These are phyloP conservation scores for Boletus huronensis DNA, from an alignment of 768 basidiomycete species.

Conservation along the genomic window DNA sequence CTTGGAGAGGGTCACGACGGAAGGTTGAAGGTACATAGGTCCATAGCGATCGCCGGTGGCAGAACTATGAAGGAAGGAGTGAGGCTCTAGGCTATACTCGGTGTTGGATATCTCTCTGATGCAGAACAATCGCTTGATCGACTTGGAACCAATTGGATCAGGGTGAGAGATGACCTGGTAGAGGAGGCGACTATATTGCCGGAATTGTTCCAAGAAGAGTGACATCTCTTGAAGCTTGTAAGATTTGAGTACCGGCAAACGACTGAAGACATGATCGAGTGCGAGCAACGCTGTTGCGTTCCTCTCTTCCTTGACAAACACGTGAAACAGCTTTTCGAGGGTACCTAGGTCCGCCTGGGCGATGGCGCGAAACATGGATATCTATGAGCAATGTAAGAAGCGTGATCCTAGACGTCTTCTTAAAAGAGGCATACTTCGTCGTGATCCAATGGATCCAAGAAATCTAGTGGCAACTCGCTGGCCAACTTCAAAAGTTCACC, in stretches of 20 bases:
- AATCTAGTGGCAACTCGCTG: constrained; percentile 3
- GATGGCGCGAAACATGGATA: constrained; percentile 36
- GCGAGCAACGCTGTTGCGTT: constrained; percentile 8
- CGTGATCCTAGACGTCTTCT: neutral
- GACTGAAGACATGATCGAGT: constrained; percentile 4
- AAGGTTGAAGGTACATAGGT: neutral
- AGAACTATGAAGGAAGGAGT: constrained; percentile 4
- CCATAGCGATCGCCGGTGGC: neutral
- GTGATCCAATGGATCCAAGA: constrained; percentile 1
- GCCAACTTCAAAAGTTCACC: constrained; percentile 27
- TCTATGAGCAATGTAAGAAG: constrained; percentile 1
- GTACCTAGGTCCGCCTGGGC: constrained; percentile 14
- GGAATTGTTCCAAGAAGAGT: constrained; percentile 1
- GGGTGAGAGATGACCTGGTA: neutral
- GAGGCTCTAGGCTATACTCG: constrained; percentile 2
- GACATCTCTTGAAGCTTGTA: constrained; percentile 17
- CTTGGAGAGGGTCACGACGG: constrained; percentile 18
- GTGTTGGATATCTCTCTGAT: constrained; percentile 6
- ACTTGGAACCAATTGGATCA: neutral
- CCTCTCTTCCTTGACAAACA: constrained; percentile 21
- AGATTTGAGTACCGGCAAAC: constrained; percentile 16
- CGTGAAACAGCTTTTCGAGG: constrained; percentile 33
- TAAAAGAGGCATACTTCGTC: constrained; percentile 7
- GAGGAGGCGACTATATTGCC: constrained; percentile 1
- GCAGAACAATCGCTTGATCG: constrained; percentile 29